phyloP scores from a whole-genome alignment of 2,329 filamentous ascomycete species.

The Calonectria henricotiae region DNA sequence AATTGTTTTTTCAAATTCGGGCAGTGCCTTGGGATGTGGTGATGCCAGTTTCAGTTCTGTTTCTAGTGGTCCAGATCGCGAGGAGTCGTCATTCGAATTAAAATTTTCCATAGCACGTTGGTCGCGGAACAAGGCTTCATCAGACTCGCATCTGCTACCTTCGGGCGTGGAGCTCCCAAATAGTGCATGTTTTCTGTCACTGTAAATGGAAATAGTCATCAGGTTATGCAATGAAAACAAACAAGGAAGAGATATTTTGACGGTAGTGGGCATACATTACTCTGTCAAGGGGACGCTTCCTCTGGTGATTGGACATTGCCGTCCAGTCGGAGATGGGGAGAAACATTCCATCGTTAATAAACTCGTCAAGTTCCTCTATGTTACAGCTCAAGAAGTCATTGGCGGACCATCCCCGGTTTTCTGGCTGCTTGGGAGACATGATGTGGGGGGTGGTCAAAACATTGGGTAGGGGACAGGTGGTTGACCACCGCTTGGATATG shows the following conservation, averaged over 20 bases:
- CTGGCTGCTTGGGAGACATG: background rate
- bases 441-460: background rate
- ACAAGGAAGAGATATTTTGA: background rate
- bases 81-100: too few relatives aligned
- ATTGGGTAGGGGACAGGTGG: background rate
- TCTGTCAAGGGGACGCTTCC: background rate
- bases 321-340: background rate
- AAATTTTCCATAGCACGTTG: background rate
- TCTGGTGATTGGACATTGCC: background rate
- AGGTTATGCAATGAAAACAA: background rate
- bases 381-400: background rate
- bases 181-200: background rate
- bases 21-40: background rate
- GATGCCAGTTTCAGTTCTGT: background rate
- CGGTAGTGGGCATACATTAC: background rate
- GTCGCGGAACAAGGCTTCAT: background rate
- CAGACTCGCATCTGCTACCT: background rate
- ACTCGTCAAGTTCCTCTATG: background rate
- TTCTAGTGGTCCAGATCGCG: background rate
- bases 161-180: background rate
- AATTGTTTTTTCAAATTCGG: background rate
- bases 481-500: background rate
- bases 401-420: background rate
- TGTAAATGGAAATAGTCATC: background rate
- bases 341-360: slow-evolving; percentile 4